A percentile compares a stretch with the other conserved stretches of the same genome.
Conservation (phyloP, 345 rosid species). For the Aurinia saxatilis region DNA sequence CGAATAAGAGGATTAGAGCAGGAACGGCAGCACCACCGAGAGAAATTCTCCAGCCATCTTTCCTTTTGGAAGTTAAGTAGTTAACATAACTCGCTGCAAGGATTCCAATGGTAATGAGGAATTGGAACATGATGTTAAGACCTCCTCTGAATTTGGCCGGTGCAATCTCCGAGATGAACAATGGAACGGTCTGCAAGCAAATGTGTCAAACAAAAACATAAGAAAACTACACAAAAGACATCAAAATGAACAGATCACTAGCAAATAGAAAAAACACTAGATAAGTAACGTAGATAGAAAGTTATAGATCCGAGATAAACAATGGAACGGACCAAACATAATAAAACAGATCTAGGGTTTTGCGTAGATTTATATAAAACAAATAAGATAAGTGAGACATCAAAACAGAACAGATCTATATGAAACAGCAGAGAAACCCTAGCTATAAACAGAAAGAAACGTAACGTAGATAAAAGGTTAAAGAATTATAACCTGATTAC, state of each 20-base stretch:
- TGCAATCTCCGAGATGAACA: slow-evolving; percentile 77
- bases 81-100: slow-evolving; percentile 46
- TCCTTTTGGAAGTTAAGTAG: slow-evolving; percentile 31
- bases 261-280: background rate
- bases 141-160: slow-evolving; percentile 61
- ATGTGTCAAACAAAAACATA: background rate
- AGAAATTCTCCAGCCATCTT: slow-evolving; percentile 61
- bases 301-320: too few species aligned
- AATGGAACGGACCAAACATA: too few species aligned
- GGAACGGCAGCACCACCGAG: slow-evolving; percentile 62
- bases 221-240: background rate
- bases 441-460: background rate
- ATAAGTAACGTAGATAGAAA: background rate
- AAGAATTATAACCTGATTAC: slow-evolving; percentile 48
- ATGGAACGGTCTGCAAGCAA: slow-evolving; percentile 64
- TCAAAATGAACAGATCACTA: background rate
- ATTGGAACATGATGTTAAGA: slow-evolving; percentile 55
- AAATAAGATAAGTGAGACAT: too few species aligned
- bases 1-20: slow-evolving; percentile 44
- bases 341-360: too few species aligned
- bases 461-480: background rate
- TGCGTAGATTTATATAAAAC: too few species aligned
- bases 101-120: slow-evolving; percentile 67
- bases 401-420: background rate
- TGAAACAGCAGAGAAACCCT: background rate